Evolutionary conservation across 306 rosid species (phyloP), one percentile per base, ranked within the genome.

Genomic region (Abrus precatorius): DNA sequence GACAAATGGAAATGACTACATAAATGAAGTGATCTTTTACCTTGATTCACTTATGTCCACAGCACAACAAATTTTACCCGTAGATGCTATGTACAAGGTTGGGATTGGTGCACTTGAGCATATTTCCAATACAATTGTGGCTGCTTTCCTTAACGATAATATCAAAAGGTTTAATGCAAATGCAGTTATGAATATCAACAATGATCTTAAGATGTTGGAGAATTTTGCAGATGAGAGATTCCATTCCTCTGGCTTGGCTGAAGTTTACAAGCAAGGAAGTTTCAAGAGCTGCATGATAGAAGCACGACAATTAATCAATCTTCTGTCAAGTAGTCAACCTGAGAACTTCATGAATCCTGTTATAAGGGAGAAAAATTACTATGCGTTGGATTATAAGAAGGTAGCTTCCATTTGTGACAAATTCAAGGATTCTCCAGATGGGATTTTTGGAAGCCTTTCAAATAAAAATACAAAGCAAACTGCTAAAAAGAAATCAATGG

Each of bases 281-380:
- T 93, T 93, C 57, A 85, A 78, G 70, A 82, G 84, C 41, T 90
- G 89, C 77, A 68, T 93, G 85, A 20, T 20, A 20, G 99, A 95
- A 87, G 93, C 94, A 36, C 84, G 94, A 8, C 99, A 95, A 69
- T 76, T 95, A 60, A 67, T 90, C 40, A 93, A 91, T 86, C 99
- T 95, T 79, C 74, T 95, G 86, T 72, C 84, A 63, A 93, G 99
- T 82, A 90, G 92, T 78, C 99, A 95, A 75, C 98, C 99, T 1
- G 99, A 95, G 87, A 95, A 87, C 83, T 95, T 95, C 92, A 90
- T 95, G 98, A 93, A 95, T 89, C 96, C 99, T 48, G 99, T 95
- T 49, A 95, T 95, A 66, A 87, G 99, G 72, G 81, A 90, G 96
- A 91, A 73, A 79, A 91, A 91, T 68, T 93, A 95, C 87, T 87